Conservation (phyloP, 495 filamentous ascomycete species). For the Glutinoglossum americanum region DNA sequence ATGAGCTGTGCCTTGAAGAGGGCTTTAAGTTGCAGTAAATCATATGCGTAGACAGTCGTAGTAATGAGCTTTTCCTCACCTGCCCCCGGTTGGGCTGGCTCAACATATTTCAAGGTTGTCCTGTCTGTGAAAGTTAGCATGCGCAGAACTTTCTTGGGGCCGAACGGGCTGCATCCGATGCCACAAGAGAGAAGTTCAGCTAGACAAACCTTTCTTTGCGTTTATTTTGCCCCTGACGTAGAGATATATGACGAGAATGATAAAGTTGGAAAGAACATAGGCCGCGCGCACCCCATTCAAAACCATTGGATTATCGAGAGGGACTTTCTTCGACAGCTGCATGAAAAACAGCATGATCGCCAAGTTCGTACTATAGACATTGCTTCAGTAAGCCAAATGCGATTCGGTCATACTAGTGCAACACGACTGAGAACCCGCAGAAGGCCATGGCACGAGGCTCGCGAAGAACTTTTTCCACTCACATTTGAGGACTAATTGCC, state of each 20-base stretch:
- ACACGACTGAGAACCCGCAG: neutral
- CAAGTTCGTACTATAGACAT: conserved; percentile 54
- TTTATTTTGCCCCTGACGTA: conserved; percentile 68
- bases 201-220: conserved; percentile 74
- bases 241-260: conserved; percentile 67
- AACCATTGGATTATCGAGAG: conserved; percentile 77
- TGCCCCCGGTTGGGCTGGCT: conserved; percentile 79
- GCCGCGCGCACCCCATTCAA: conserved; percentile 61
- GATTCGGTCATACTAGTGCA: neutral
- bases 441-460: neutral
- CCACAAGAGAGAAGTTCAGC: neutral
- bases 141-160: neutral
- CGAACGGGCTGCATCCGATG: neutral
- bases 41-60: conserved; percentile 87
- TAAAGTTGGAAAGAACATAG: conserved; percentile 72
- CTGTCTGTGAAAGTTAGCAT: conserved; percentile 37
- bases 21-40: conserved; percentile 59
- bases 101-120: conserved; percentile 96
- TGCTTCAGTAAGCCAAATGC: neutral
- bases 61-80: conserved; percentile 84
- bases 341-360: conserved; percentile 92
- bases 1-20: conserved; percentile 75
- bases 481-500: conserved; percentile 19
- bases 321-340: conserved; percentile 89
- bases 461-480: conserved; percentile 1